Base-by-base conservation (phyloP, 2,329 filamentous ascomycete genomes). In the Ophiocordyceps camponoti-rufipedis region DNA sequence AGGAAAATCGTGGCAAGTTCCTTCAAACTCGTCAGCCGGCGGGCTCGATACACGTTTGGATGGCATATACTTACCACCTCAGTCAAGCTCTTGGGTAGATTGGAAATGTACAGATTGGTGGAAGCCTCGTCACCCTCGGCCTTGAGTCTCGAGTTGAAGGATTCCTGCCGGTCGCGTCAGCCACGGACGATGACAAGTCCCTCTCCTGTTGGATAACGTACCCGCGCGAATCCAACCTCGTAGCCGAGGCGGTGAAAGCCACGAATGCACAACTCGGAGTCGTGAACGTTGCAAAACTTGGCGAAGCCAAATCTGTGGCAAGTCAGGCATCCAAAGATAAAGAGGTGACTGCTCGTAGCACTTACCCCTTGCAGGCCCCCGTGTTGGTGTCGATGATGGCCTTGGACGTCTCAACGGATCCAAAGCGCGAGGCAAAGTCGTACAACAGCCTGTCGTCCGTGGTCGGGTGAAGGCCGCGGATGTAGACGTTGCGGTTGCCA, bases 21-120 rank as follows among this genome's bases (percentile, higher is more conserved):
- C 78, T 84, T 54, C 2, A 3, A 29, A 2, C 18, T 0, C 18
- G 6, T 16, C 3, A 2, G 13, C 5, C 9, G 11, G 9, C 13
- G 4, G 10, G 14, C 13, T 16, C 28, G 8, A n/a, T 5, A 5
- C 14, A 31, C 29, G 3, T 31, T 31, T 9, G 29, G 29, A 7
- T 31, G 29, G 7, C 23, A 5, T 9, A 11, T 11, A 69, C 81
- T 60, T 63, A 89, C 87, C 54, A 85, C 80, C 69, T 98, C 93
- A 45, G 85, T 94, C 72, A 94, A 79, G 50, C 80, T 78, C 64
- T 89, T 88, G 33, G 91, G 91, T 41, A 98, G 75, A 64, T 96
- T 98, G 28, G 93, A 98, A 50, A 96, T 88, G 64, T 98, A 98
- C 51, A 98, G 75, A 60, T 98, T 98, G 52, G 91, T 96, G 42